These are phyloP conservation scores for Pontederia paniculata DNA, from an alignment of 176 grass and related monocot genomes.

Conservation along the genomic window DNA sequence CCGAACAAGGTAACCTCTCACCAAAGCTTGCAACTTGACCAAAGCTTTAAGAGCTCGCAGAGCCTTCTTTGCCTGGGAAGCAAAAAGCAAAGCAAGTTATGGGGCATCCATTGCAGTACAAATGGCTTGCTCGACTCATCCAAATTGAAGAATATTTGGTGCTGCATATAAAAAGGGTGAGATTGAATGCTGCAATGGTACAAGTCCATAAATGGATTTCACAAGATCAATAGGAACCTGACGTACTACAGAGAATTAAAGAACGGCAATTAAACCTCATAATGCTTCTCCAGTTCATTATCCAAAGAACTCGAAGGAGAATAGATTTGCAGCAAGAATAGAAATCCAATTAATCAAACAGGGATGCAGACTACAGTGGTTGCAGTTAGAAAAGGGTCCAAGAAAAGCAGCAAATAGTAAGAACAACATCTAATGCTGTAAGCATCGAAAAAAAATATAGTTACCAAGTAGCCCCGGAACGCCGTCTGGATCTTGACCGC, in stretches of 20 bases:
- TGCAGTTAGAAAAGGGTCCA: background rate
- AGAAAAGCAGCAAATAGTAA: background rate
- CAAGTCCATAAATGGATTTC: background rate
- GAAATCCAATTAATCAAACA: no score
- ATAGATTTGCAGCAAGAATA: no score
- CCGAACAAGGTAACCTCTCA: conserved; percentile 79
- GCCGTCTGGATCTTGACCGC: conserved; percentile 86
- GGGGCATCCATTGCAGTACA: background rate
- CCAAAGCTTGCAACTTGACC: conserved; percentile 84
- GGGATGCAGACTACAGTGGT: no score
- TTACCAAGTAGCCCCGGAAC: conserved; percentile 61
- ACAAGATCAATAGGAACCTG: background rate
- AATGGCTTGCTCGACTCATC: no score
- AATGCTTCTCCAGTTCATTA: background rate
- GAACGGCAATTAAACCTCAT: background rate
- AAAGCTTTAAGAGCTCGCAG: conserved; percentile 72
- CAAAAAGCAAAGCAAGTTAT: background rate
- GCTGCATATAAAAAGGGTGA: no score
- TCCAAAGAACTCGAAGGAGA: no score
- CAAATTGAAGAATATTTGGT: no score
- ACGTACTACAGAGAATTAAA: background rate
- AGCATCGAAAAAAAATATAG: background rate
- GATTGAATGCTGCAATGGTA: background rate
- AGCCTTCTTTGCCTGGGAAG: conserved; percentile 58
- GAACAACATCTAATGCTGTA: background rate